Base-by-base conservation (phyloP, 805 yeast genomes). In the Barnettozyma botsteinii region DNA sequence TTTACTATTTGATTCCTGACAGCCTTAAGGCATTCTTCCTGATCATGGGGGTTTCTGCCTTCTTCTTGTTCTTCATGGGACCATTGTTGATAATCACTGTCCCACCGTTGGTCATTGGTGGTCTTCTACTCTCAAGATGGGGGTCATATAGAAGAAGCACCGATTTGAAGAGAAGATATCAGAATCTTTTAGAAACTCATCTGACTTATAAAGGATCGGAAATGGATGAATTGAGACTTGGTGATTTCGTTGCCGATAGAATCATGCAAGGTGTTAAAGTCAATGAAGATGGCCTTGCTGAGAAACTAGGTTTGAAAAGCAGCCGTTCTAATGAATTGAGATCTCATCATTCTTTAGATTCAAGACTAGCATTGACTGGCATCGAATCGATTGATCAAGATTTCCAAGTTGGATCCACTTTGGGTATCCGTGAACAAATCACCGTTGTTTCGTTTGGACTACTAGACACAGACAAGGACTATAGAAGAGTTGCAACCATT, bases 31-130 rank as follows among this genome's bases (percentile, higher is more conserved):
- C 47, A 7, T 2, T 37, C 1, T 22, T 41, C 5, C 23, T 33
- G 2, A 14, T 48, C 7, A 13, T 44, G 35, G 50, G 50, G 7
- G 37, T 32, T 11, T 39, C 52, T 2, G 40, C 50, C 2, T 46
- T 48, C 21, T 18, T 48, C 4, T 13, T 46, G 19, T 43, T 46
- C 37, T 35, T 48, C 27, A 41, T 48, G 31, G 49, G 47, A 20
- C 58, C 59, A 1, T 19, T 55, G 23, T 35, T 55, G 27, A 47
- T 55, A 28, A 45, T 53, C 17, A 43, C 51, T 1, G 38, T 48
- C 1, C 59, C 59, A 3, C 58, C 58, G 1, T 26, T 55, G 35
- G 25, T 51, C 14, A 28, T 52, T 20, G 55, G 53, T 31, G 51
- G 50, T 8, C 43, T 43, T 25, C 34, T 55, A 13, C 4, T 49